Base-by-base conservation (phyloP, 805 yeast species). In the Pichia manshurica region DNA sequence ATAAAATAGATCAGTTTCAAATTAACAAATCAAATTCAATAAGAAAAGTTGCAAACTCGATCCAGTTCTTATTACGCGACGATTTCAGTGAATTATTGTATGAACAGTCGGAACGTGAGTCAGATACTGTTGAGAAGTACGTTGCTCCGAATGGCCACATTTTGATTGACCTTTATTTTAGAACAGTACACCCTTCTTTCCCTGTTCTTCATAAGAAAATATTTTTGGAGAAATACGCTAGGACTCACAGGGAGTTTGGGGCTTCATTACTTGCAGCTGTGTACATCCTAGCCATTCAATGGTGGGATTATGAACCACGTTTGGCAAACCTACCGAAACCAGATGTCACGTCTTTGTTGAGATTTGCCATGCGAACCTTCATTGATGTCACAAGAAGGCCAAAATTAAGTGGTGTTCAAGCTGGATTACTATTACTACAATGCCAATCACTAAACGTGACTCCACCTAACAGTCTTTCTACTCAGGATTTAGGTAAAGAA, bases 111-210 rank as follows among this genome's bases (percentile, higher is more conserved):
- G 85, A 87, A 42, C 75, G 78, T 50, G 89, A 84, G 52, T 84
- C 87, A 9, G 96, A 91, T 60, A 76, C 82, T 22, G 87, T 91
- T 7, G 98, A 91, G 62, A 73, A 79, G 53, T 74, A 87, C 43
- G 87, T 91, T 17, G 84, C 91, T n/a, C 98, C 99, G 0, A 89
- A 88, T 64, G 98, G 98, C 1, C 85, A 82, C 53, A 78, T 82
- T 10, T 69, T 87, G 46, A 79, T 87, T 33, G 88, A 87, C 54
- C 73, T 88, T 13, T 89, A 88, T 59, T 89, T 89, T 66, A 77
- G 89, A 53, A 78, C 86, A 16, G 81, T 90, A 31, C 98, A 91
- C 59, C 97, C 97, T 0, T 81, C 87, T 3, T 87, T 87, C 65
- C 99, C 98, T 0, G 82, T 91, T 10, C 66, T 91, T 44, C 97